Conservation (phyloP, 139 green algal genomes). For the Chlorella vulgaris region DNA sequence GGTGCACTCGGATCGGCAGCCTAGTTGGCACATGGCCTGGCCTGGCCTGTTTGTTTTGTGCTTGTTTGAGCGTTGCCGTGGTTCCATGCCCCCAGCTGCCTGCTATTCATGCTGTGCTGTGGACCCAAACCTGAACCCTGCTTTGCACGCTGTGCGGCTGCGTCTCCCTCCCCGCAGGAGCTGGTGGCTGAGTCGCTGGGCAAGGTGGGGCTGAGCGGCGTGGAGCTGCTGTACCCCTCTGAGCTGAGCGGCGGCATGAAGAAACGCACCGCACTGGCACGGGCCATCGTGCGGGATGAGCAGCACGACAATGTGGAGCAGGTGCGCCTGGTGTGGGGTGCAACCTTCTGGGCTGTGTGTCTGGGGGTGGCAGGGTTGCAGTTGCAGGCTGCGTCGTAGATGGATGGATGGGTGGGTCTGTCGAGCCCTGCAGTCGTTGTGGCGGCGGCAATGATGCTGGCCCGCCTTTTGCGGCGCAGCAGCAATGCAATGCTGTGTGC, state of each 20-base stretch:
- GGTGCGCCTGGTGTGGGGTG: slow-evolving; percentile 13
- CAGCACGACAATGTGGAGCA: slow-evolving; percentile 54
- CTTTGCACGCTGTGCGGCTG: not conserved
- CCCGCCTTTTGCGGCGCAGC: no score
- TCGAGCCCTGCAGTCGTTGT: no score
- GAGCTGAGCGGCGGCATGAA: slow-evolving; percentile 98
- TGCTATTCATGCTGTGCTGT: not conserved
- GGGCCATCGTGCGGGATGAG: slow-evolving; percentile 76
- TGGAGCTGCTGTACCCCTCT: slow-evolving; percentile 89
- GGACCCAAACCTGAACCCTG: not conserved
- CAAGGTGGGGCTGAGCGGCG: slow-evolving; percentile 89
- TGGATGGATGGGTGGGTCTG: no score
- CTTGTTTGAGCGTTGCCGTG: no score
- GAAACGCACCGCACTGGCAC: slow-evolving; percentile 97
- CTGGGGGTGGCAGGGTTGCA: not conserved
- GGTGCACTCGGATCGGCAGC: no score
- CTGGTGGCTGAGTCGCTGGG: slow-evolving; percentile 80
- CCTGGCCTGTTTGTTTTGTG: no score
- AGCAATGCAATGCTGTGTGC: no score
- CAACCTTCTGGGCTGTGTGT: not conserved
- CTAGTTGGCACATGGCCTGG: no score
- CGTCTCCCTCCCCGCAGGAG: slow-evolving; percentile 20
- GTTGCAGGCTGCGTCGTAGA: not conserved
- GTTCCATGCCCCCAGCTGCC: no score
- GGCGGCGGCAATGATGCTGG: no score